Base-by-base conservation (phyloP, 106 monocot species). In the Phalaenopsis aphrodite region DNA sequence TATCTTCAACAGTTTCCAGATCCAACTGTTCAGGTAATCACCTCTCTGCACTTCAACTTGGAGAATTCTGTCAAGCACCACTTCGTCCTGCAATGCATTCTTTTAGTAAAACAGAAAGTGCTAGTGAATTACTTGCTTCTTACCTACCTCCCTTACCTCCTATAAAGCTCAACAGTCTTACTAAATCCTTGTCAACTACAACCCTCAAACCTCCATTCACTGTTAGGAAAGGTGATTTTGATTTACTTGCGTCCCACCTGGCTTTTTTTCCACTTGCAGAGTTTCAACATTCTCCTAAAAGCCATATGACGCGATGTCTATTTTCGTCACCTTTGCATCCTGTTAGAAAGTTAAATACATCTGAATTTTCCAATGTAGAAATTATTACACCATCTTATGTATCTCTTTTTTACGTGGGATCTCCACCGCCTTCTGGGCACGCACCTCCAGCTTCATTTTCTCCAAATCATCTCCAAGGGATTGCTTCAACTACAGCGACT, bases 81-180 rank as follows among this genome's bases (percentile, higher is more conserved):
- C 74, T 19, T 58, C 57, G 57, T 58, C 72, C 84, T 55, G 74
- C 85, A 30, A 82, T 78, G 12, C 83, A 84, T 0, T 84, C 78
- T 39, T 57, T 75, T 2, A 74, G 43, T 42, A 74, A n/a, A 74
- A 43, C 19, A 5, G 43, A 74, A 74, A 74, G 42, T 74, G 42
- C 43, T 74, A 74, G 74, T 43, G 74, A 42, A 74, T 74, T 74
- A 43, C 42, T 74, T 42, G 42, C 74, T 42, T 42, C 74, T 45
- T 74, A 74, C 74, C 14, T 74, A 74, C 74, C 74, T 8, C 74
- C 74, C 42, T 74, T 74, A 74, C 43, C 74, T 43, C 74, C 74
- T 42, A 74, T 74, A 43, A 74, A 42, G 42, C 43, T 74, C 37
- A 11, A 43, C 12, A 45, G 36, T 45, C 74, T 43, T 19, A 55